Percentiles rank a stretch among this genome's conserved stretches.
Conservation (phyloP, 768 basidiomycete species). For the Paxillus rubicundulus region DNA sequence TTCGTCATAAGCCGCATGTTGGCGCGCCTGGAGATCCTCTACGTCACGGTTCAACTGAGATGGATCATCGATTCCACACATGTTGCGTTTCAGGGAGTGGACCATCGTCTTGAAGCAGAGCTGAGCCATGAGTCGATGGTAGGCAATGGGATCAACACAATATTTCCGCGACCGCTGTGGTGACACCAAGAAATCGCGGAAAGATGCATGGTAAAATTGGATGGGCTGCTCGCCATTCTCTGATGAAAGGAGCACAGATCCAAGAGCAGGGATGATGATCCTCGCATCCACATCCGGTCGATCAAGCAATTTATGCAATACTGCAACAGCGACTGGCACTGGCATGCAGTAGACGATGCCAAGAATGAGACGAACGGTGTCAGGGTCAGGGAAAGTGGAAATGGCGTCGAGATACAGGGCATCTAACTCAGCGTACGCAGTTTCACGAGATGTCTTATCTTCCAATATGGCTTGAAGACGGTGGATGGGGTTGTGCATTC, state of each 20-base stretch:
- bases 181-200: slow-evolving; percentile 18
- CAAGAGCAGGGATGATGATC: slow-evolving; percentile 17
- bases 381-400: slow-evolving; percentile 14
- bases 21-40: slow-evolving; percentile 10
- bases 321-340: slow-evolving; percentile 11
- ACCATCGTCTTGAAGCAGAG: slow-evolving; percentile 17
- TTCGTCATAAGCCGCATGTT: slow-evolving; percentile 7
- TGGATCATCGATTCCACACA: slow-evolving; percentile 16
- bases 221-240: slow-evolving; percentile 12
- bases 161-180: slow-evolving; percentile 17
- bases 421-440: slow-evolving; percentile 16
- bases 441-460: slow-evolving; percentile 3
- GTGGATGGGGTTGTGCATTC: slow-evolving; percentile 15
- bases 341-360: slow-evolving; percentile 18
- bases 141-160: slow-evolving; percentile 4
- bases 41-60: slow-evolving; percentile 13
- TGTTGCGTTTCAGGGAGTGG: slow-evolving; percentile 10
- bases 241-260: slow-evolving; percentile 16
- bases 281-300: slow-evolving; percentile 15
- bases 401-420: slow-evolving; percentile 15
- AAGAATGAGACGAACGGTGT: slow-evolving; percentile 15
- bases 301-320: slow-evolving; percentile 8
- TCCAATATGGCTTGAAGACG: slow-evolving; percentile 14
- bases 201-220: slow-evolving; percentile 21
- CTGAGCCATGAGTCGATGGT: slow-evolving; percentile 16